These are phyloP conservation scores for Cicer yamashitae DNA, from an alignment of 306 rosid genomes.

Conservation along the genomic window DNA sequence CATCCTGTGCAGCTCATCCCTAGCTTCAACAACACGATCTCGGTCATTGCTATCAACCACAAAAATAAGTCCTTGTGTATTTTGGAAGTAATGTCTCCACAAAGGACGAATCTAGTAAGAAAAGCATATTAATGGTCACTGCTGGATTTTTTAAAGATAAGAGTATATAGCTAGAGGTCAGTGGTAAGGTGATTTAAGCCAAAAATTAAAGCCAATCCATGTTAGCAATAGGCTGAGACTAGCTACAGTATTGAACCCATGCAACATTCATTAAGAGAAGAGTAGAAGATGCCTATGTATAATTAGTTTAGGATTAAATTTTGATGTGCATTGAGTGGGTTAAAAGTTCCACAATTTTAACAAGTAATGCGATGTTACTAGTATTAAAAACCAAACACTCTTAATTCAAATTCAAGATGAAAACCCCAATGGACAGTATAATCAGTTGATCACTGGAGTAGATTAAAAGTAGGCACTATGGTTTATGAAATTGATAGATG, in stretches of 20 bases:
- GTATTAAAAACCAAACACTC: not conserved
- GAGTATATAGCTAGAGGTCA: slow-evolving; percentile 2
- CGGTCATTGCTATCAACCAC: slow-evolving; percentile 89
- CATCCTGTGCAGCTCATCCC: slow-evolving; percentile 92
- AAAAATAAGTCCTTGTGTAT: slow-evolving; percentile 83
- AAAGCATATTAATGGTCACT: slow-evolving; percentile 17
- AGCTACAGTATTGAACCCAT: slow-evolving; percentile 6
- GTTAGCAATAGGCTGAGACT: not conserved
- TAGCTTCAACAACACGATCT: slow-evolving; percentile 84
- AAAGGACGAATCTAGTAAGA: slow-evolving; percentile 74
- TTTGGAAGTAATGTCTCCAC: slow-evolving; percentile 94
- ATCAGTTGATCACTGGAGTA: not conserved
- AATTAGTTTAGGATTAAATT: too few relatives aligned
- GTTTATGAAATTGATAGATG: slow-evolving; percentile 21
- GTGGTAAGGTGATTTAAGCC: slow-evolving; percentile 17
- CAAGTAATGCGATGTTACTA: too few relatives aligned
- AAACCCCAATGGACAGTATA: not conserved
- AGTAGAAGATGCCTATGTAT: too few relatives aligned
- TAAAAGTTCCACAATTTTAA: too few relatives aligned
- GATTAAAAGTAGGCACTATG: slow-evolving; percentile 3
- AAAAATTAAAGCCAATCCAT: not conserved
- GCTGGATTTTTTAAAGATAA: not conserved
- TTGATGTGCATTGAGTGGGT: too few relatives aligned
- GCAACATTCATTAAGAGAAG: slow-evolving; percentile 12
- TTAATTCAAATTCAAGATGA: slow-evolving; percentile 6